Base-by-base conservation (phyloP, 208 protist genomes). In the Acanthamoeba triangularis region DNA sequence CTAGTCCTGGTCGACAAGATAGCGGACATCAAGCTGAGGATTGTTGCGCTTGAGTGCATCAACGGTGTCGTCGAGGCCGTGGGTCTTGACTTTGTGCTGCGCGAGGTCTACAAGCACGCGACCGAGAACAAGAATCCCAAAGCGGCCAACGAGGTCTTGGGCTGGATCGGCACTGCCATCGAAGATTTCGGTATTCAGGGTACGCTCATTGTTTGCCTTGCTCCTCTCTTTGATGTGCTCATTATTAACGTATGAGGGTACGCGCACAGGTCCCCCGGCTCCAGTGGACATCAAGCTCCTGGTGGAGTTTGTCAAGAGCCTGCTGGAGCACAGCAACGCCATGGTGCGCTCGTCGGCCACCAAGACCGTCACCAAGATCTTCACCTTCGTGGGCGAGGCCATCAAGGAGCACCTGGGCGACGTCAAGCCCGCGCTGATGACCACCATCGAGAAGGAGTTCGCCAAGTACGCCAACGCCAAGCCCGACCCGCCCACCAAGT, bases 371-470 rank as follows among this genome's bases (percentile, higher is more conserved):
- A 92, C n/a, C 37, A 94, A 94, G 61, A 25, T 97, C n/a, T 94
- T 80, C 82, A 37, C 95, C 30, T 96, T 47, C n/a, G 25, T 96
- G 7, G 95, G 96, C 49, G 63, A 54, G 30, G 25, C 30, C 20
- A 47, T 96, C 47, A 18, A 47, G 8, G 72, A 56, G 54, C 52
- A 85, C 14, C 85, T 97, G 18, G 37, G 37, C 25, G 92, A 97
- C 30, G 88, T 95, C n/a, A 97, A 96, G 63, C 91, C 95, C 3
- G 95, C 94, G 11, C 69, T 97, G 30, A 84, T 97, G 61, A 56
- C 67, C 54, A 47, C 90, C 30, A 96, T 97, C 54, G 76, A 96
- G 25, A 93, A 54, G 49, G 95, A 97, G 90, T 94, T 97, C 88
- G 96, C 49, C 67, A 94, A 80, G 33, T 72, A 82, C 25, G 90